These are phyloP conservation scores for Lignosus rhinocerotis DNA, from an alignment of 1,284 basidiomycete genomes.

Conservation along the genomic window DNA sequence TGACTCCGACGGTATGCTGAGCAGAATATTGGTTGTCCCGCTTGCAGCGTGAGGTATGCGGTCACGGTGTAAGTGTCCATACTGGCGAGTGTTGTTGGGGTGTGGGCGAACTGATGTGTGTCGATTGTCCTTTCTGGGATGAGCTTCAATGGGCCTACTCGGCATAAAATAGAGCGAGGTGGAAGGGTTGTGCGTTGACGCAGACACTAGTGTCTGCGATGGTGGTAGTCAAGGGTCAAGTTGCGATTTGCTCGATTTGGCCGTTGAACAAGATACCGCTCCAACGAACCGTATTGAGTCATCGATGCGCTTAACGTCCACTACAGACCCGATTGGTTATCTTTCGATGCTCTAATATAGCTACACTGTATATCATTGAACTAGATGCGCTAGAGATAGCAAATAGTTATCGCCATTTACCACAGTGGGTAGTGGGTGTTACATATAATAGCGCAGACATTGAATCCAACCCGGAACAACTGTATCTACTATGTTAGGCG, in stretches of 20 bases:
- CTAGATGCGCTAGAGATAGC: not conserved
- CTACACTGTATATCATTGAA: not conserved
- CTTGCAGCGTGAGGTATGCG: slow-evolving; percentile 13
- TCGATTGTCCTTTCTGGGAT: slow-evolving; percentile 34
- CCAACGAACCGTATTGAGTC: slow-evolving; percentile 13
- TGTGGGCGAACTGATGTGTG: slow-evolving; percentile 26
- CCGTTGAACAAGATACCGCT: not conserved
- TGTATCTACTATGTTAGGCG: too few relatives aligned
- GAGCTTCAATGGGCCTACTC: slow-evolving; percentile 44
- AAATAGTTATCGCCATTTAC: too few relatives aligned
- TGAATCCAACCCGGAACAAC: too few relatives aligned
- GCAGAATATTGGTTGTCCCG: slow-evolving; percentile 36
- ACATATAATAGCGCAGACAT: too few relatives aligned
- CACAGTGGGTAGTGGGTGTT: not conserved
- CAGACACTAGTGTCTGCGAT: slow-evolving; percentile 35
- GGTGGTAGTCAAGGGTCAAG: slow-evolving; percentile 30
- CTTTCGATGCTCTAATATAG: not conserved
- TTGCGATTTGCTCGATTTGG: slow-evolving; percentile 23
- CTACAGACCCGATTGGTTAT: not conserved
- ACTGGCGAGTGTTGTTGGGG: slow-evolving; percentile 38
- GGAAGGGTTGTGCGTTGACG: slow-evolving; percentile 21
- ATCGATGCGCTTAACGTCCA: slow-evolving; percentile 11
- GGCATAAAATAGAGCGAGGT: slow-evolving; percentile 51
- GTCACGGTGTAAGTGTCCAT: slow-evolving; percentile 46
- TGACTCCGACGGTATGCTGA: slow-evolving; percentile 68